These are phyloP conservation scores for Entomortierella beljakovae DNA, from an alignment of 192 early-diverging fungal species.

Conservation along the genomic window DNA sequence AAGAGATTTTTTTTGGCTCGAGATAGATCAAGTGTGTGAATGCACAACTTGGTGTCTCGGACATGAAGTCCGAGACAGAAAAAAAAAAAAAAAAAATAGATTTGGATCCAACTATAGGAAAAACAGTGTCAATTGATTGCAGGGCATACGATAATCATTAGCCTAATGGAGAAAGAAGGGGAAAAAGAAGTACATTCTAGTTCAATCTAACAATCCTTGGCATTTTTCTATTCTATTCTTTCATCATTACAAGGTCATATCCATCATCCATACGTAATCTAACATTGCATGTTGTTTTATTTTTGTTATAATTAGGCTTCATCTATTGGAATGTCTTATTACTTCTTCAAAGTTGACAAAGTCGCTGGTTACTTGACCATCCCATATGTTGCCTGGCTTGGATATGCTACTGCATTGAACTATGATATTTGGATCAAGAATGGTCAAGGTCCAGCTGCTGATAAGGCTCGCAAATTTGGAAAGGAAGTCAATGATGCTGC, in stretches of 20 bases:
- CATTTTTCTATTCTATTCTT: not conserved
- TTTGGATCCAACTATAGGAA: too few species aligned
- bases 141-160: too few species aligned
- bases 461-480: constrained; percentile 45
- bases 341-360: constrained; percentile 53
- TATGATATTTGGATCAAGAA: constrained; percentile 55
- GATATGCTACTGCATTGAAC: constrained; percentile 50
- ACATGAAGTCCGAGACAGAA: too few species aligned
- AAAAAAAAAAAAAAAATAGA: too few species aligned
- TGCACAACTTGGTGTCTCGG: too few species aligned
- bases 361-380: constrained; percentile 43
- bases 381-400: constrained; percentile 51
- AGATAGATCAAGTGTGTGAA: too few species aligned
- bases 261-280: not conserved
- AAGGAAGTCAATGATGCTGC: constrained; percentile 49
- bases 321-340: constrained; percentile 25
- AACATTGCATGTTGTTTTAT: not conserved
- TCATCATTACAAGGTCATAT: not conserved
- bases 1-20: too few species aligned
- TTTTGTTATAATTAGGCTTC: constrained; percentile 34
- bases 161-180: too few species aligned
- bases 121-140: too few species aligned
- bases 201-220: not conserved
- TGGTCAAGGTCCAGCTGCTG: constrained; percentile 25
- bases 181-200: too few species aligned